These are phyloP conservation scores for Prunus davidiana DNA, from an alignment of 306 rosid species.

Conservation along the genomic window DNA sequence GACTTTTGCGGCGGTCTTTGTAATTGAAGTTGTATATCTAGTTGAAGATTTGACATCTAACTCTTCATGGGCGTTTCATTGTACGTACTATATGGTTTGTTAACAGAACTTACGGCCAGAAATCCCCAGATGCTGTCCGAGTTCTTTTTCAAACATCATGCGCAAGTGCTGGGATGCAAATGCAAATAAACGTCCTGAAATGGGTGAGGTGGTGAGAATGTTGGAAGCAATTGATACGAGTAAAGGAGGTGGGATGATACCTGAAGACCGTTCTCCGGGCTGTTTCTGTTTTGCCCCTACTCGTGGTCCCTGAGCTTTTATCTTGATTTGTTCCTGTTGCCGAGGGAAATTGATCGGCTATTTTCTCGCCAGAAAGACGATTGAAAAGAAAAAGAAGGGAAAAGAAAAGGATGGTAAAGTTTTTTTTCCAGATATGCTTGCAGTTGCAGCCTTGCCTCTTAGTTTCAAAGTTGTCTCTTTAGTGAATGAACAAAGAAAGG, in stretches of 20 bases:
- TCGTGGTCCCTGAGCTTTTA: slow-evolving; percentile 53
- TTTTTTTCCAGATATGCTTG: background rate
- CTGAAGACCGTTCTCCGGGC: slow-evolving; percentile 33
- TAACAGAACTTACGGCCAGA: slow-evolving; percentile 64
- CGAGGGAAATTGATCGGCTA: background rate
- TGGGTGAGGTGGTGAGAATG: slow-evolving; percentile 67
- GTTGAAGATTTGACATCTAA: background rate
- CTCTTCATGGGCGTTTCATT: background rate
- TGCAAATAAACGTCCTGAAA: slow-evolving; percentile 56
- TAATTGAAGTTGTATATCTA: background rate
- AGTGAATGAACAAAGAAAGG: background rate
- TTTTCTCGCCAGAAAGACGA: slow-evolving; percentile 3
- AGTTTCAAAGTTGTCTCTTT: background rate
- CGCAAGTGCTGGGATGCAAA: slow-evolving; percentile 62
- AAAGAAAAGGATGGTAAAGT: background rate
- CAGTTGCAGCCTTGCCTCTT: slow-evolving; percentile 3
- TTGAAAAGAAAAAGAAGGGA: background rate
- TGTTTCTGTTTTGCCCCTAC: slow-evolving; percentile 51
- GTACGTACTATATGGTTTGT: background rate
- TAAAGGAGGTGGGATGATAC: slow-evolving; percentile 75
- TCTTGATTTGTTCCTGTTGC: background rate
- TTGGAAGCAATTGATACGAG: slow-evolving; percentile 66
- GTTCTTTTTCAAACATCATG: slow-evolving; percentile 51
- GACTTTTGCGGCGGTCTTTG: background rate
- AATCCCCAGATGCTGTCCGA: slow-evolving; percentile 64